Base-by-base conservation (phyloP, 1,139 yeast species). In the Pichia kudriavzevii region DNA sequence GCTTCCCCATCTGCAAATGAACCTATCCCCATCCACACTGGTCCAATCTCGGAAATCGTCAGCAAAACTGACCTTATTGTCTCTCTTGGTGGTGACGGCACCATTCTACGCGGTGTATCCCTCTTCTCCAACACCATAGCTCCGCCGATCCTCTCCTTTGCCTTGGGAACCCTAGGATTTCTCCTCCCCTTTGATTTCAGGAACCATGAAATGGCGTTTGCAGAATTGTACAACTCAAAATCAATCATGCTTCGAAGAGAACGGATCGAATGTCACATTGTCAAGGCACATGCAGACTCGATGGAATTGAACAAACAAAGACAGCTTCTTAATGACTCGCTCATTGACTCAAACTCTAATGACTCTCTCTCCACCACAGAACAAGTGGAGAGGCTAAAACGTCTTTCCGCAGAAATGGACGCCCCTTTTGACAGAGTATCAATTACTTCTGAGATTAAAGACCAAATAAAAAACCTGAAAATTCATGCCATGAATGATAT, bases 31-130 rank as follows among this genome's bases (percentile, higher is more conserved):
- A 25, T 75, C 2, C 79, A 66, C 52, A 75, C 91, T 0, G 94
- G 94, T 0, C 52, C 66, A 2, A 59, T 61, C 11, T 60, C 63
- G 8, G 80, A 76, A 6, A 75, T 87, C 20, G 69, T 75, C 8
- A 45, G 54, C 28, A 67, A 67, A 42, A 67, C 78, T 2, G 97
- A 88, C 52, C 58, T 87, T 31, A 61, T 88, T 28, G 85, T 88
- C 11, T 83, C 96, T 0, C 59, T 88, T 25, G 97, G 97, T 8
- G 98, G 98, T 10, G 98, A 88, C 56, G 98, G 97, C 9, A 88
- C 97, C 0, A 85, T 88, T 42, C 60, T 88, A 31, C 38, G 61
- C 14, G 61, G 60, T 2, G 78, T 72, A 2, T 66, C 73, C 18
- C 57, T 66, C 31, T 88, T 88, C 55, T 75, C 76, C 41, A 76